Percentiles rank a stretch among this genome's conserved stretches.
Evolutionary conservation across 768 basidiomycete genomes (phyloP).

Genomic region (Auricularia sp.): DNA sequence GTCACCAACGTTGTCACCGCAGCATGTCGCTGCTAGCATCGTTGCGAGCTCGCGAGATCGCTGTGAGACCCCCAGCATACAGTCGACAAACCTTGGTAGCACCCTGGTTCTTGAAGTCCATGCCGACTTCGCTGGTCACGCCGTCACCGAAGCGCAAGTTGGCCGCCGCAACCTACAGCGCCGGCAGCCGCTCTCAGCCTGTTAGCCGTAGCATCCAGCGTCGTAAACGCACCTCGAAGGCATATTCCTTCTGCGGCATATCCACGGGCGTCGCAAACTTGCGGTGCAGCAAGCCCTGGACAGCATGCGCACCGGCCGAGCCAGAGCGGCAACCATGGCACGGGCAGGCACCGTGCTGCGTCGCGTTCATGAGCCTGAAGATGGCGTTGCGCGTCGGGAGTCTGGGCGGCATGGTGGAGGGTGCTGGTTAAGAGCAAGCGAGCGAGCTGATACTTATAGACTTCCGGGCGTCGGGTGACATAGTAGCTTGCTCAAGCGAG

Average conservation of each 20-base stretch:
- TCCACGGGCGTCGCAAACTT: conserved; percentile 72
- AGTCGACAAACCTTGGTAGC: conserved; percentile 58
- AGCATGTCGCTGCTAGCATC: too few species aligned
- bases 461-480: too few species aligned
- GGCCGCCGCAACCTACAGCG: conserved; percentile 66
- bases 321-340: conserved; percentile 59
- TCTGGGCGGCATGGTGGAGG: conserved; percentile 22
- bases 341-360: conserved; percentile 59
- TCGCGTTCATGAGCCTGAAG: conserved; percentile 62
- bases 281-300: conserved; percentile 45
- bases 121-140: conserved; percentile 82
- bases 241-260: conserved; percentile 72
- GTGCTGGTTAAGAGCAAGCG: background rate
- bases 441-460: too few species aligned
- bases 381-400: conserved; percentile 51
- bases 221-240: conserved; percentile 58
- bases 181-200: background rate
- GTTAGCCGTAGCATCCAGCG: background rate
- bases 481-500: too few species aligned
- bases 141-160: conserved; percentile 87
- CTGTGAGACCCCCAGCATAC: background rate
- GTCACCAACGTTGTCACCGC: too few species aligned
- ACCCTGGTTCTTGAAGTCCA: conserved; percentile 91
- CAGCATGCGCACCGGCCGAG: conserved; percentile 31
- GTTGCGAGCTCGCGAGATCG: too few species aligned